Evolutionary conservation across 2,329 filamentous ascomycete species (phyloP), one percentile per base, ranked within the genome.

Genomic region (Alternaria sp.): DNA sequence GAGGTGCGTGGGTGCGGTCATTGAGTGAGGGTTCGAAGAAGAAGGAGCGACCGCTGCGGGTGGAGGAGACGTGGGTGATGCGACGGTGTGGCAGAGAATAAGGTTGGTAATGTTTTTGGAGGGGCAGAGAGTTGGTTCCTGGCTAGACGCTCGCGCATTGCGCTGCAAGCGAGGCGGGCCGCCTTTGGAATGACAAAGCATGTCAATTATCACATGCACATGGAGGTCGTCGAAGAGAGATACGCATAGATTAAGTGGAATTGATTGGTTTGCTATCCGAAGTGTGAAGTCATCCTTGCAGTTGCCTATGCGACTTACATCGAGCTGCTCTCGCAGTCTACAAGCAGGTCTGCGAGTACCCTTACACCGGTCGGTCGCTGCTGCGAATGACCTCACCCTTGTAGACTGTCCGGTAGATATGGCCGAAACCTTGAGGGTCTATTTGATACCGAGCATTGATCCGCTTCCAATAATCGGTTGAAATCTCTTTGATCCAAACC

Each of bases 1-100:
- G 25, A 97, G 89, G 72, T 78, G 73, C 9, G 71, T 69, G 3
- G 71, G 74, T 1, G 59, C 60, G 4, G 73, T 59, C 72, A 75
- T 73, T 15, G 25, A 3, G 8, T 18, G 26, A 1, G 4, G 33
- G 25, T n/a, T 14, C 23, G 25, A 15, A 33, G 18, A 10, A 7
- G 20, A 33, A 43, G n/a, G 18, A 45, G 25, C 15, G 44, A 23
- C 11, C 37, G 60, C 11, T 6, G 26, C 3, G 10, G 18, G 14
- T 26, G 25, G 9, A 25, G 51, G 25, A n/a, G 37, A 12, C 14
- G 21, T 47, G 45, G 25, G n/a, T 14, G 10, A 30, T 50, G n/a
- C 25, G 46, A 50, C 14, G 46, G 0, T 8, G 46, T 28, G 15
- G 18, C 11, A 33, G 49, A 53, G 26, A 30, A 18, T 28, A 28